phyloP scores from a whole-genome alignment of 2,329 filamentous ascomycete genomes.

The Paecilomyces sp. region DNA sequence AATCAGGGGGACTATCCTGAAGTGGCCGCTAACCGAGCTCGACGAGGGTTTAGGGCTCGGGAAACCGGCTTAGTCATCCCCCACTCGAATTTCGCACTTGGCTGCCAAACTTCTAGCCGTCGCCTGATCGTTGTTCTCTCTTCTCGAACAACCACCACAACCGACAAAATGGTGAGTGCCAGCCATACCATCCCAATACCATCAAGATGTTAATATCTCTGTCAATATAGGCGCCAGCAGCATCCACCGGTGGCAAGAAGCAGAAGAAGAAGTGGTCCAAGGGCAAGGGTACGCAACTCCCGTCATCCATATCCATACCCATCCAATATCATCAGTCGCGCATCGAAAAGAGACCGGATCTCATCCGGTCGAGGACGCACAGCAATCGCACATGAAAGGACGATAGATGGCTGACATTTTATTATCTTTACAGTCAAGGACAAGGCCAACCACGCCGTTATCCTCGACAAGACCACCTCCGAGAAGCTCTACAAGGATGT shows the following conservation, averaged over 20 bases:
- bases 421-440: constrained; percentile 78
- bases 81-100: constrained; percentile 32
- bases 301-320: background rate
- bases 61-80: constrained; percentile 22
- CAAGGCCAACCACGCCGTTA: constrained; percentile 98
- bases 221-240: constrained; percentile 37
- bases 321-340: background rate
- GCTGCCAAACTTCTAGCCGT: constrained; percentile 15
- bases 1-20: constrained; percentile 2
- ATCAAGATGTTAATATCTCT: constrained; percentile 8
- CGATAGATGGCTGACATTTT: constrained; percentile 17
- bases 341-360: background rate
- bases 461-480: constrained; percentile 94
- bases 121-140: constrained; percentile 18
- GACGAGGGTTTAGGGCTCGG: constrained; percentile 26
- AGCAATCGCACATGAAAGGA: constrained; percentile 15
- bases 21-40: constrained; percentile 12
- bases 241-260: constrained; percentile 43
- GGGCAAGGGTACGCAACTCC: constrained; percentile 43
- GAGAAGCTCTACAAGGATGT: constrained; percentile 99
- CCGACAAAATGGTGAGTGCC: constrained; percentile 31
- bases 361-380: constrained; percentile 10
- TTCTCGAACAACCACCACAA: constrained; percentile 28
- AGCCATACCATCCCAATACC: background rate
- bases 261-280: constrained; percentile 54